phyloP scores from a whole-genome alignment of 1,139 yeast genomes.

The Diutina mesorugosa region DNA sequence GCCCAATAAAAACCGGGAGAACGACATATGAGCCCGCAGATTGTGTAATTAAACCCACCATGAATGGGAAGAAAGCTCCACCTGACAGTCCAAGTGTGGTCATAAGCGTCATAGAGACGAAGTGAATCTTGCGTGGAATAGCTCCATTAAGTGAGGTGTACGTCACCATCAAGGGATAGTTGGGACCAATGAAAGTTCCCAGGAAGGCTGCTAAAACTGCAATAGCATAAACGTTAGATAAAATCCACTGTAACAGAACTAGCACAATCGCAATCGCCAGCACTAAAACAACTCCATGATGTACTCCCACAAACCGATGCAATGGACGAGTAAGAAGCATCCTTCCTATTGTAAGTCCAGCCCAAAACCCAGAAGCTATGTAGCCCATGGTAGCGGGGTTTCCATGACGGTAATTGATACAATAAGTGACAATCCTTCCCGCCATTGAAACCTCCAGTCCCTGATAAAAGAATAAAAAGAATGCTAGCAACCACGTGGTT shows the following conservation, averaged over 20 bases:
- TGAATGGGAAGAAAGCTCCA: constrained; percentile 45
- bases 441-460: constrained; percentile 61
- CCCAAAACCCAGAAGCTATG: constrained; percentile 64
- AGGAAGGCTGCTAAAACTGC: constrained; percentile 33
- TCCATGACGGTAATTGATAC: constrained; percentile 44
- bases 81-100: constrained; percentile 53
- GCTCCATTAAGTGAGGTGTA: constrained; percentile 9
- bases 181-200: constrained; percentile 42
- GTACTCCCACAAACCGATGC: constrained; percentile 32
- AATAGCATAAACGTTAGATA: constrained; percentile 26
- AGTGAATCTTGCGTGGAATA: constrained; percentile 41
- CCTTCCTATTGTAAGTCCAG: constrained; percentile 53
- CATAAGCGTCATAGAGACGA: constrained; percentile 37
- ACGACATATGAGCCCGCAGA: constrained; percentile 38
- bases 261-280: constrained; percentile 20
- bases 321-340: constrained; percentile 29
- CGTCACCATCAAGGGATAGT: constrained; percentile 37
- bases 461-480: constrained; percentile 47
- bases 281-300: constrained; percentile 30
- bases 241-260: constrained; percentile 33
- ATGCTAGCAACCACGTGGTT: constrained; percentile 41
- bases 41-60: constrained; percentile 41
- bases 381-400: constrained; percentile 37
- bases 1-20: constrained; percentile 36
- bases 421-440: constrained; percentile 60